These are phyloP conservation scores for Echeveria elegans DNA, from an alignment of 164 flowering plant species.

Conservation along the genomic window DNA sequence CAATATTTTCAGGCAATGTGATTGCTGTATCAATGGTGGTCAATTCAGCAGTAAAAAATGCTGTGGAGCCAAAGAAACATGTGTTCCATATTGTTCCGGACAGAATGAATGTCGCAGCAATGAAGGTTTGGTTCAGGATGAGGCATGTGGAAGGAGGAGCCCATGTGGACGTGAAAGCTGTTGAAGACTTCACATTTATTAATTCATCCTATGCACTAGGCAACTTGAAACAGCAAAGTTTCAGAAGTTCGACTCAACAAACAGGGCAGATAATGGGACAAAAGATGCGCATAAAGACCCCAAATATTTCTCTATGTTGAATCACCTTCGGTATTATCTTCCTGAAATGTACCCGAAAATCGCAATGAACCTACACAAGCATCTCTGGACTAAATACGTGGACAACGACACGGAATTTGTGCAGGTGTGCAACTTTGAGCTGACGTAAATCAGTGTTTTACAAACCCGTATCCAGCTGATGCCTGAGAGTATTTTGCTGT, in stretches of 20 bases:
- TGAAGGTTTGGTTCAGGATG: slow-evolving; percentile 95
- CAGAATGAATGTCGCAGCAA: slow-evolving; percentile 74
- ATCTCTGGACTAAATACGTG: slow-evolving; percentile 81
- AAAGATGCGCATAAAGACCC: slow-evolving; percentile 45
- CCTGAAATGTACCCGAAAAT: slow-evolving; percentile 89
- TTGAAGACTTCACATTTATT: slow-evolving; percentile 61
- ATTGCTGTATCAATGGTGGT: slow-evolving; percentile 92
- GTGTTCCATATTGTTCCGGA: slow-evolving; percentile 87
- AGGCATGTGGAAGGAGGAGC: slow-evolving; percentile 63
- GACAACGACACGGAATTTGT: slow-evolving; percentile 86
- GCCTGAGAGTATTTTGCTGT: background rate
- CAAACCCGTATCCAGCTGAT: background rate
- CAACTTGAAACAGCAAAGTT: slow-evolving; percentile 47
- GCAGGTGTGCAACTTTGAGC: slow-evolving; percentile 90
- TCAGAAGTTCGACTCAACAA: slow-evolving; percentile 17
- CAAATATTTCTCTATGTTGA: slow-evolving; percentile 54
- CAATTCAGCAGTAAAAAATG: slow-evolving; percentile 76
- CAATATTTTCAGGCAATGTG: slow-evolving; percentile 83
- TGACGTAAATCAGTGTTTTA: slow-evolving; percentile 31
- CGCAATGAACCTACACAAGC: slow-evolving; percentile 75
- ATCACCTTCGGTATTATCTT: slow-evolving; percentile 74
- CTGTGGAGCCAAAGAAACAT: slow-evolving; percentile 78
- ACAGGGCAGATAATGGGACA: slow-evolving; percentile 41
- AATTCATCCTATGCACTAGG: slow-evolving; percentile 61
- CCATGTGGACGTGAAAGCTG: slow-evolving; percentile 70